phyloP scores from a whole-genome alignment of 2,329 filamentous ascomycete species.

The Gliomastix tumulicola region DNA sequence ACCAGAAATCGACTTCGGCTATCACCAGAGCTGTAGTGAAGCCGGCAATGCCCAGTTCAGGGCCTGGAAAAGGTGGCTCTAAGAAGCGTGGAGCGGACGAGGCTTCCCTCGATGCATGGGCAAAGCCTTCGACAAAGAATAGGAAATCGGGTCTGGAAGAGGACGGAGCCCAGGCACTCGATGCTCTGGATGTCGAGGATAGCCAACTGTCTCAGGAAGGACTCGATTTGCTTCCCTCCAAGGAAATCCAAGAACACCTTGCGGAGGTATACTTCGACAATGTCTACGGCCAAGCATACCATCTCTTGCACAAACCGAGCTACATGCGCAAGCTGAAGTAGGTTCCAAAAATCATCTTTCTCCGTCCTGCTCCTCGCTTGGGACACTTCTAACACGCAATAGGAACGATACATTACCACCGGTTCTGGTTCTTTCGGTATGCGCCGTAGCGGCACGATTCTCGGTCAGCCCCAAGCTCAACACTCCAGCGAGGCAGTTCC shows the following conservation, averaged over 20 bases:
- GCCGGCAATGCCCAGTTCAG: conserved; percentile 58
- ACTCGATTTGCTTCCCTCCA: conserved; percentile 70
- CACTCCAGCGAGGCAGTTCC: conserved; percentile 65
- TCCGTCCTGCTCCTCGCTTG: neutral
- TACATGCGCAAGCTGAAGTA: conserved; percentile 83
- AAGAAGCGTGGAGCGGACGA: conserved; percentile 85
- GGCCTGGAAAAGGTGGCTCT: conserved; percentile 36
- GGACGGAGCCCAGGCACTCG: too few species aligned
- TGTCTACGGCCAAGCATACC: conserved; percentile 91
- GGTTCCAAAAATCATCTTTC: conserved; percentile 23
- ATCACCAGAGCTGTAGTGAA: conserved; percentile 81
- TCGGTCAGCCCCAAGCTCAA: conserved; percentile 79
- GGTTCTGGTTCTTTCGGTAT: conserved; percentile 87
- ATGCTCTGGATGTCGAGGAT: neutral
- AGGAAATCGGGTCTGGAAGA: too few species aligned
- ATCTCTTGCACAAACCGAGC: conserved; percentile 91
- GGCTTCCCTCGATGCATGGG: conserved; percentile 75
- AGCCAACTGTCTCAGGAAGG: conserved; percentile 76
- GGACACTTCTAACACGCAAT: neutral
- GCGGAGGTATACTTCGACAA: conserved; percentile 94
- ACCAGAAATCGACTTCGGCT: conserved; percentile 57
- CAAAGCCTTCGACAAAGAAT: conserved; percentile 45
- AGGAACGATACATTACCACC: conserved; percentile 63
- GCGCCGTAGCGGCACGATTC: conserved; percentile 91
- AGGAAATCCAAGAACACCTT: conserved; percentile 87